Base-by-base conservation (phyloP, 768 basidiomycete genomes). In the Phylloporus sp. region DNA sequence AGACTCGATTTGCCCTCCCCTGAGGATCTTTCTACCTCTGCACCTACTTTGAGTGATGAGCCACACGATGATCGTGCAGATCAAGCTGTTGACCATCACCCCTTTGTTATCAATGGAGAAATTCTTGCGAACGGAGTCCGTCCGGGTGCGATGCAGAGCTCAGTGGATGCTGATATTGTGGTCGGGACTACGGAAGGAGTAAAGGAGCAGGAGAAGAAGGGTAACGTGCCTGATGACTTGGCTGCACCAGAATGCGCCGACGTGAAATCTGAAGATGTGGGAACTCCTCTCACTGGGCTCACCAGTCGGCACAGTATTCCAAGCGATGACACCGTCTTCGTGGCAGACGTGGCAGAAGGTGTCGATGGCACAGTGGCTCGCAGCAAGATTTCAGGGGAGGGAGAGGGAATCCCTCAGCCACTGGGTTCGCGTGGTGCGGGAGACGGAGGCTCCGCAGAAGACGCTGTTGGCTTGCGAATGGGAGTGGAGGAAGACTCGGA, bases 321-420 rank as follows among this genome's bases (percentile, higher is more conserved):
- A 27, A 82, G 78, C 59, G 85, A 85, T 54, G 80, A 79, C 47
- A 83, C 79, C 9, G 71, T 82, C 36, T 72, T 73, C 41, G 73
- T 69, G 15, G 55, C 62, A 12, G 73, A 76, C 41, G 73, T 69
- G 15, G 55, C 62, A 12, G 73, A 76, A 32, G 63, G 56, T 7
- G 59, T 60, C 5, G 59, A 61, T 24, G 62, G 58, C 15, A 59
- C 63, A 49, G 48, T 70, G 57, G 53, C 55, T 61, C 68, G 60
- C 56, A 65, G 44, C 63, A 64, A 66, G 48, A 59, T 58, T 47
- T 53, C 47, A 4, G 54, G 51, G 36, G 64, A 63, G 35, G 56
- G 50, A 45, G 61, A 59, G 35, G 56, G 43, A 6, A 34, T 26
- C 11, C 35, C 54, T 16, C 52, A 52, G 7, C 15, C 57, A 27